Base-by-base conservation (phyloP, 176 grass and related monocot species). In the bread wheat (Triticum aestivum) region DNA sequence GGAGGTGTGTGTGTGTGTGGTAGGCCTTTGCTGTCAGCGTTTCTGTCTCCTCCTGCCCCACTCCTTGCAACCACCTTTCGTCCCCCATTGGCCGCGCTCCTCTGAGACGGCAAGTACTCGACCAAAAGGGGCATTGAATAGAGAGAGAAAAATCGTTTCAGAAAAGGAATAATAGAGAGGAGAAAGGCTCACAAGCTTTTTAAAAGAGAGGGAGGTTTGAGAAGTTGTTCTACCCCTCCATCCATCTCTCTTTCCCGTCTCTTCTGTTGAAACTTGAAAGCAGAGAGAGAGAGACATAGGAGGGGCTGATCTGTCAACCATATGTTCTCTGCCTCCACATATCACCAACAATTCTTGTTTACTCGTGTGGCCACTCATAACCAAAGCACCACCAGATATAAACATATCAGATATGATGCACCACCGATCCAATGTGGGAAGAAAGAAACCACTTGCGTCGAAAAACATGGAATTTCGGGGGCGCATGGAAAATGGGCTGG, bases 91-190 rank as follows among this genome's bases (percentile, higher is more conserved):
- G 94, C n/a, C 83, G 77, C 84, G 42, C 30, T 4, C 88, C 88
- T 96, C 89, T 93, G 94, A 96, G 91, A 93, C 89, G 84, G 79
- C 89, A 89, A 92, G 92, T 90, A 94, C 87, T 92, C 72, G 27
- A 94, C 75, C 91, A 90, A 90, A 92, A 94, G 87, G 70, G 86
- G 92, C 92, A 91, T 85, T 97, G 79, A 97, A 90, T 88, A 82
- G 72, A 71, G 54, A 62, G 84, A 73, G 44, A 61, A 20, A 54
- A 83, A 54, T 18, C 27, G 27, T 27, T 4, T 49, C 45, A 13
- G 52, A 27, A 54, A 52, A 76, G 51, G 45, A 76, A 76, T 76
- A 29, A 38, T 9, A 14, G 65, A 37, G 27, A 15, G 4, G 83
- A 81, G 69, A 91, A 77, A 85, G 51, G 51, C 5, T 71, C 77